These are phyloP conservation scores for Helenozyma rhizophorensis DNA, from an alignment of 805 yeast genomes.

Conservation along the genomic window DNA sequence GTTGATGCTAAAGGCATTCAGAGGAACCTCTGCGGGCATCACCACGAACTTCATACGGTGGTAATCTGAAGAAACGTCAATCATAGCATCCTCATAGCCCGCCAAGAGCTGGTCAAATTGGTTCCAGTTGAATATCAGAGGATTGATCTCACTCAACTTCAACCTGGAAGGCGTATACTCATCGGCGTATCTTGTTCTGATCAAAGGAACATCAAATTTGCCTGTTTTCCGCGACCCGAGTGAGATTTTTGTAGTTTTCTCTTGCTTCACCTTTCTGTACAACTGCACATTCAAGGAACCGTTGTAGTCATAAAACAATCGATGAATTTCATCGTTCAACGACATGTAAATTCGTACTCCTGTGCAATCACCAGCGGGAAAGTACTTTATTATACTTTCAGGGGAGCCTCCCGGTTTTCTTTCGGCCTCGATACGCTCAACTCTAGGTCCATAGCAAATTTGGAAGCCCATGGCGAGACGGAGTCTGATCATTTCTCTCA, in stretches of 20 bases:
- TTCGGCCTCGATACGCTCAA: constrained; percentile 59
- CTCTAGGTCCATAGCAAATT: constrained; percentile 70
- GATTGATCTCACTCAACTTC: constrained; percentile 49
- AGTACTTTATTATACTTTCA: constrained; percentile 51
- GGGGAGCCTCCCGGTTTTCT: constrained; percentile 51
- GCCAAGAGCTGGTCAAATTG: constrained; percentile 87
- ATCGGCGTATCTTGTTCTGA: constrained; percentile 76
- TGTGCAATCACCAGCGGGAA: constrained; percentile 41
- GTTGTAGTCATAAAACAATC: constrained; percentile 68
- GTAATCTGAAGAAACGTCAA: constrained; percentile 47
- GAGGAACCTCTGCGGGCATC: constrained; percentile 70
- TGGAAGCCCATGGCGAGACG: constrained; percentile 87
- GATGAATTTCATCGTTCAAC: constrained; percentile 78
- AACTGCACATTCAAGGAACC: constrained; percentile 77
- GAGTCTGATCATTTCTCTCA: constrained; percentile 83
- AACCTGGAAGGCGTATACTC: constrained; percentile 55
- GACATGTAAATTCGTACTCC: constrained; percentile 72
- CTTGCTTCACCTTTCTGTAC: constrained; percentile 32
- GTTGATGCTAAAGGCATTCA: constrained; percentile 42
- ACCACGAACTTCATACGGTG: constrained; percentile 80
- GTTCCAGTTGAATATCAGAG: constrained; percentile 76
- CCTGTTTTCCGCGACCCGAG: constrained; percentile 9
- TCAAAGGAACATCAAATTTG: constrained; percentile 30
- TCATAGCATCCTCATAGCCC: constrained; percentile 76
- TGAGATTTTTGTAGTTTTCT: constrained; percentile 8